Evolutionary conservation across 306 rosid genomes (phyloP), one percentile per base, ranked within the genome.

Genomic region (Cyamopsis tetragonoloba): DNA sequence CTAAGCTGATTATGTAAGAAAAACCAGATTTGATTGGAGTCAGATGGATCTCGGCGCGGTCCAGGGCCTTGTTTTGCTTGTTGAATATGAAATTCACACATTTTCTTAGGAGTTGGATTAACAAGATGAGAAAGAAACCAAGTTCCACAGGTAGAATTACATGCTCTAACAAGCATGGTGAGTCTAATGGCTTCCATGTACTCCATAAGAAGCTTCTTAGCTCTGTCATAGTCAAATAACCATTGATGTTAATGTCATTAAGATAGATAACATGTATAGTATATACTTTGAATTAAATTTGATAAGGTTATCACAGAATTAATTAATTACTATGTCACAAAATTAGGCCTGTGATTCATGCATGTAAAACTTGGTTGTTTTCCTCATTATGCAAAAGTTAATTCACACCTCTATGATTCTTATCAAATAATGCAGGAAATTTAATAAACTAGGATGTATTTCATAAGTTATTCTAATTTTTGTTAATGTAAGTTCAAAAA

Each of bases 111-210:
- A 76, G 20, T 47, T 75, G 86, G 26, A 88, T 23, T 19, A 78
- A 31, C 3, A 86, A 48, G 30, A 80, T 55, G 23, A 73, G 81
- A 26, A 75, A 38, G 72, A 93, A 84, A 1, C 67, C 79, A 28
- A 86, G 60, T 51, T 88, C 91, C 78, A 86, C 72, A 8, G 74
- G 84, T 26, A 89, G 44, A 77, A 67, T 78, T 28, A 88, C 73
- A 46, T 77, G 50, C 86, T 93, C 98, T 80, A 82, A 79, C 67
- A 84, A 51, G 78, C 98, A 93, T 12, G 97, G 84, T 27, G 85
- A 81, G 13, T 80, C 72, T 48, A 81, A 44, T 64, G 80, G 84
- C 30, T 63, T 56, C 91, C 96, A 84, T 79, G 77, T 24, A 38
- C 77, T 62, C 76, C 57, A 46, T 31, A 71, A 54, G 61, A 63